Evolutionary conservation across 345 rosid species (phyloP).

Genomic region (Chamaenerion angustifolium): DNA sequence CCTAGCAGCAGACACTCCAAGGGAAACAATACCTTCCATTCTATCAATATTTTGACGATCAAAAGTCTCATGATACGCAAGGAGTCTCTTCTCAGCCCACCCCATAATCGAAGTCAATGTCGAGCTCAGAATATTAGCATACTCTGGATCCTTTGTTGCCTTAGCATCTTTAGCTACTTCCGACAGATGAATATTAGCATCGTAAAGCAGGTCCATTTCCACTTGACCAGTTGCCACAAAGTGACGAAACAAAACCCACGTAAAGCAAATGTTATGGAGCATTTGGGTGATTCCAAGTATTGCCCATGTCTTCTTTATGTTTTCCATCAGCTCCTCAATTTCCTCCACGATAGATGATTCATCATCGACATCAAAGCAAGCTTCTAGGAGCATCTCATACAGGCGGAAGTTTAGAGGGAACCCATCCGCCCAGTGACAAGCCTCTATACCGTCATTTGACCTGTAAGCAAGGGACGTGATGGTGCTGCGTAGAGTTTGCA

Average conservation of each 20-base stretch:
- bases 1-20: slow-evolving; percentile 83
- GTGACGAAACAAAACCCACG: slow-evolving; percentile 83
- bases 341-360: slow-evolving; percentile 69
- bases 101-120: slow-evolving; percentile 73
- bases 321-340: slow-evolving; percentile 87
- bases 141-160: slow-evolving; percentile 72
- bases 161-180: slow-evolving; percentile 97
- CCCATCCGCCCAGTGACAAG: slow-evolving; percentile 98
- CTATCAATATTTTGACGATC: slow-evolving; percentile 47
- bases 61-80: slow-evolving; percentile 92
- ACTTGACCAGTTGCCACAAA: slow-evolving; percentile 74
- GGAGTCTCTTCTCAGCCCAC: slow-evolving; percentile 96
- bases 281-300: slow-evolving; percentile 77
- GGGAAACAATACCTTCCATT: slow-evolving; percentile 77
- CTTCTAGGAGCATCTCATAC: slow-evolving; percentile 76
- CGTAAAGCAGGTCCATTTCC: slow-evolving; percentile 66
- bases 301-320: slow-evolving; percentile 93
- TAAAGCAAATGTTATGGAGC: slow-evolving; percentile 76
- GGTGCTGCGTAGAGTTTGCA: slow-evolving; percentile 87
- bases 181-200: slow-evolving; percentile 57
- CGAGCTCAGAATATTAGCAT: slow-evolving; percentile 70
- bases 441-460: slow-evolving; percentile 61
- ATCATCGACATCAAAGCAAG: slow-evolving; percentile 66
- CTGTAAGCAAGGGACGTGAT: slow-evolving; percentile 71
- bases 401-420: slow-evolving; percentile 73